Base-by-base conservation (phyloP, 352 stramenopile species). In the Phytophthora sansomeana region DNA sequence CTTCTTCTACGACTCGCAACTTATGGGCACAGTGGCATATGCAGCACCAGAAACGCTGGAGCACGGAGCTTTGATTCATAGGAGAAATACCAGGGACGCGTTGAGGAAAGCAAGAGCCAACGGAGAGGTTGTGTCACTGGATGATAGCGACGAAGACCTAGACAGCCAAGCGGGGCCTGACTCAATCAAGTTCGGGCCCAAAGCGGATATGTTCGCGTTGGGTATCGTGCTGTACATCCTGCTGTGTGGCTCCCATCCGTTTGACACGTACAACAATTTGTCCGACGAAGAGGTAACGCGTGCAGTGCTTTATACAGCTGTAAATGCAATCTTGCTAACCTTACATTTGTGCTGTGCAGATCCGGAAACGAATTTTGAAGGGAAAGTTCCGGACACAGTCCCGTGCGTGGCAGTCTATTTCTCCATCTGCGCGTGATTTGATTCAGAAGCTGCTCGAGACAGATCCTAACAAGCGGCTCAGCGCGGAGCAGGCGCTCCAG, bases 181-280 rank as follows among this genome's bases (percentile, higher is more conserved):
- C 28, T 26, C 68, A 9, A 85, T 83, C 29, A 83, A 84, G 21
- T 83, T 92, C 21, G 83, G 85, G 7, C 83, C 83, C 16, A 87
- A 91, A 64, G 75, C 85, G 3, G 85, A 93, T 58, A 93, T 92
- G 85, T 96, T 92, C 71, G 85, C 87, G 41, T 69, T 96, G 17
- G 87, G 87, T 9, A 80, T 96, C 24, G 83, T 94, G 46, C 64
- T 94, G 19, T 96, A 96, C 53, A 96, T 96, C 50, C 61, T 96
- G 26, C 42, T 96, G n/a, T 94, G 84, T n/a, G 87, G 87, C 11
- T 77, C 80, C 10, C 87, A 96, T 48, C 87, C 87, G 32, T 96
- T 94, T 54, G 87, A 96, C 58, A 83, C 84, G 17, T 91, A 92
- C 61, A 96, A 96, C 74, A 93, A 93, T 54, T 63, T 92, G 52